Base-by-base conservation (phyloP, 1,284 basidiomycete species). In the Cutaneotrichosporon cavernicola region DNA sequence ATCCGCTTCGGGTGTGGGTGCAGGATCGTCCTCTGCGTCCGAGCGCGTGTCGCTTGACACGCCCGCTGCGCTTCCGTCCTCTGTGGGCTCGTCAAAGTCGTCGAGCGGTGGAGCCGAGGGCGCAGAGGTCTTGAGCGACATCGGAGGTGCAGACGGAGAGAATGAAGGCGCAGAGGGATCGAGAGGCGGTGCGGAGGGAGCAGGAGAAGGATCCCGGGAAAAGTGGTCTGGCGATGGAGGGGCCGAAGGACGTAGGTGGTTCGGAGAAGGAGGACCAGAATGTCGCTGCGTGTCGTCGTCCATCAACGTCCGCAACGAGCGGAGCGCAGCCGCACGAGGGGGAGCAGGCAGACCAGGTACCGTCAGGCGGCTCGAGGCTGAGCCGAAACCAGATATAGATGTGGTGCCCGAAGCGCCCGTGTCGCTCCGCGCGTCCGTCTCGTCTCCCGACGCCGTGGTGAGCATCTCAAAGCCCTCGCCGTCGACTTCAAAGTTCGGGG, bases 401-500 rank as follows among this genome's bases (percentile, higher is more conserved):
- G 36, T 38, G 30, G 22, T 30, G 32, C 34, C 38, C 9, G 49
- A 46, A 32, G 60, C 18, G 14, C 22, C 51, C 11, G 43, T 21
- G 32, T 58, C 61, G 43, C 56, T 34, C 46, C 32, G 36, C 5
- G 36, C 53, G 40, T 58, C 63, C 14, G 34, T 13, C 13, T 31
- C 46, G 22, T 22, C 56, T 5, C 56, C 46, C 4, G 65, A 21
- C 38, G 22, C 22, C 5, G 38, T 18, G 16, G 38, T 18, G 16
- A 72, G 31, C 53, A 64, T 56, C 68, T 81, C 80, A 58, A 80
- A 81, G 16, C 80, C 80, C 43, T 70, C 62, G 18, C 76, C 72
- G 56, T 81, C 80, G 3, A 81, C 70, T n/a, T 75, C 73, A 38
- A 80, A 72, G 31, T 43, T 56, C 5, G 80, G 80, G 18, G 80